Percentiles rank a stretch among this genome's conserved stretches.
Conservation (phyloP, 2,329 filamentous ascomycete species). For the Colletotrichum acutatum region DNA sequence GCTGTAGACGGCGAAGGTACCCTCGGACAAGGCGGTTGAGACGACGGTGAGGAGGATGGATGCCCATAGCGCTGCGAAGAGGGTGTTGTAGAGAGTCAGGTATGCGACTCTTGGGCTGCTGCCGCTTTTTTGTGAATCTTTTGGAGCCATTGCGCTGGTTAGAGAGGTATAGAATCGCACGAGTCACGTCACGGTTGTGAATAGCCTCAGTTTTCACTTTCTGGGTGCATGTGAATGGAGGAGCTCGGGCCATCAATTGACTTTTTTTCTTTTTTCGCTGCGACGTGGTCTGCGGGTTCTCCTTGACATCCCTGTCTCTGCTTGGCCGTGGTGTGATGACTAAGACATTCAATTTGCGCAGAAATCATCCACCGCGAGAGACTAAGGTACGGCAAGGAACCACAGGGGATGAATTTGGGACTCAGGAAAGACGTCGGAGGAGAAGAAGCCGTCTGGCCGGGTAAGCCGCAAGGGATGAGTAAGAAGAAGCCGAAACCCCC, state of each 20-base stretch:
- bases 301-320: no score
- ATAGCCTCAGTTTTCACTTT: background rate
- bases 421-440: background rate
- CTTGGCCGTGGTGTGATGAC: background rate
- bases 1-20: constrained; percentile 68
- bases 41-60: constrained; percentile 77
- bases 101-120: constrained; percentile 59
- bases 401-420: background rate
- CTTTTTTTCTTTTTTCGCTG: background rate
- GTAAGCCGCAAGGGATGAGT: background rate
- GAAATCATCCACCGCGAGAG: background rate
- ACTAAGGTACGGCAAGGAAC: no score
- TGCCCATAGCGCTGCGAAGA: constrained; percentile 82
- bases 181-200: background rate
- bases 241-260: background rate
- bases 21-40: constrained; percentile 60
- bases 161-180: no score
- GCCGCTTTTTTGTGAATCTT: background rate
- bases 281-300: no score
- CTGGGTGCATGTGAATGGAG: background rate
- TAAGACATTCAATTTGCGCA: background rate
- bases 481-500: constrained; percentile 33
- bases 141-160: background rate
- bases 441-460: constrained; percentile 15
- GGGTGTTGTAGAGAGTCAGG: constrained; percentile 85